Base-by-base conservation (phyloP, 164 flowering plant species). In the Liquidambar formosana region DNA sequence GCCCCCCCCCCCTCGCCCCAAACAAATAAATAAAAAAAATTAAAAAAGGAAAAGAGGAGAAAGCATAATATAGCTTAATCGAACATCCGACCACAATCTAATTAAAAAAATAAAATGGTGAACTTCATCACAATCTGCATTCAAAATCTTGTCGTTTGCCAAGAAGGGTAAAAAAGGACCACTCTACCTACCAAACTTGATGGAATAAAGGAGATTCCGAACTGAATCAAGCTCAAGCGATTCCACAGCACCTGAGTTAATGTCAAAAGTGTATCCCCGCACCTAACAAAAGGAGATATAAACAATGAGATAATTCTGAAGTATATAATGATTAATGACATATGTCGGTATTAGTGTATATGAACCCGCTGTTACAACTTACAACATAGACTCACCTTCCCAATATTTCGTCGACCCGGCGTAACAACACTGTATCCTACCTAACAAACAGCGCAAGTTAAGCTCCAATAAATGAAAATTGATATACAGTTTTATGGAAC, bases 371-470 rank as follows among this genome's bases (percentile, higher is more conserved):
- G 19, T 15, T 8, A 45, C 46, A 47, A 18, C 44, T 15, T 8
- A 45, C 46, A 47, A 18, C 44, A 63, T 26, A 10, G 71, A 74
- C 73, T 73, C 46, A 92, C 95, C 94, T 88, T 92, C 28, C 95
- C 97, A 64, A 92, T 80, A 73, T 61, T 79, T 61, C 79, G 84
- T 16, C 78, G 77, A 44, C 80, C 76, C 43, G 83, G 89, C 15
- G 93, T 92, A 57, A 84, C 75, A 49, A 92, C 97, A 81, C 70
- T 83, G 82, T 90, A 90, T 69, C 97, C 95, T 71, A 92, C 94
- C 95, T 92, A 77, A 73, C 68, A 80, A 73, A 73, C 28, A 74
- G 67, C 65, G 69, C 21, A 71, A 25, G 25, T 73, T 71, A 60
- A 69, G 65, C 51, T 69, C 61, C 26, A 33, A 52, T 13, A 45